These are phyloP conservation scores for Hibiscus mutabilis DNA, from an alignment of 345 rosid genomes.

Conservation along the genomic window DNA sequence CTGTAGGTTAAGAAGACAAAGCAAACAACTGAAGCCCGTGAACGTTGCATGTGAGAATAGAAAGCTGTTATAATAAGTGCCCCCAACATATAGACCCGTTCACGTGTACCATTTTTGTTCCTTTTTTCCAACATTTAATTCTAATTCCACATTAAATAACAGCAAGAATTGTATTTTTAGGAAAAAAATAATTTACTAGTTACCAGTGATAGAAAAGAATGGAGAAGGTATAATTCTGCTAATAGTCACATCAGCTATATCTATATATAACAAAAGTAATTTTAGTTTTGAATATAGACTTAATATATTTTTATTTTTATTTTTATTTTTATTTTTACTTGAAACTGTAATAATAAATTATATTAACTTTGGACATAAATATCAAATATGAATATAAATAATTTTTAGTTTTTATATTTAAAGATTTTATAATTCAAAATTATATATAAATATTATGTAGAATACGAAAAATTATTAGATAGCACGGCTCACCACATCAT, in stretches of 20 bases:
- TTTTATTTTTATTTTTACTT: too few species aligned
- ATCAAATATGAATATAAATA: background rate
- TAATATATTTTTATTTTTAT: background rate
- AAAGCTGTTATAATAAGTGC: conserved; percentile 75
- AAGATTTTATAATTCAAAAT: background rate
- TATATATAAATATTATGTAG: background rate
- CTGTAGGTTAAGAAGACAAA: conserved; percentile 31
- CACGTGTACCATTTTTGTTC: conserved; percentile 38
- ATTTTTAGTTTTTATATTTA: background rate
- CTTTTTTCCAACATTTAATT: background rate
- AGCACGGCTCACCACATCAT: too few species aligned
- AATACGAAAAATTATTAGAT: too few species aligned
- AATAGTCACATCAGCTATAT: background rate
- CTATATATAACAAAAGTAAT: background rate
- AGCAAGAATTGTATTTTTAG: background rate
- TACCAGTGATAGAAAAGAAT: too few species aligned
- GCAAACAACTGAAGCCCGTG: conserved; percentile 58
- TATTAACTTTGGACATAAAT: background rate
- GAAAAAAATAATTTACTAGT: background rate
- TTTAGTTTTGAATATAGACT: background rate
- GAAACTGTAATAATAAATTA: too few species aligned
- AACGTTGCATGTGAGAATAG: conserved; percentile 82
- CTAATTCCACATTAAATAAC: background rate
- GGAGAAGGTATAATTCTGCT: background rate
- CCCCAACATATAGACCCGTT: conserved; percentile 45